Evolutionary conservation across 345 rosid genomes (phyloP), one percentile per base, ranked within the genome.

Genomic region (Moricandia moricandioides): DNA sequence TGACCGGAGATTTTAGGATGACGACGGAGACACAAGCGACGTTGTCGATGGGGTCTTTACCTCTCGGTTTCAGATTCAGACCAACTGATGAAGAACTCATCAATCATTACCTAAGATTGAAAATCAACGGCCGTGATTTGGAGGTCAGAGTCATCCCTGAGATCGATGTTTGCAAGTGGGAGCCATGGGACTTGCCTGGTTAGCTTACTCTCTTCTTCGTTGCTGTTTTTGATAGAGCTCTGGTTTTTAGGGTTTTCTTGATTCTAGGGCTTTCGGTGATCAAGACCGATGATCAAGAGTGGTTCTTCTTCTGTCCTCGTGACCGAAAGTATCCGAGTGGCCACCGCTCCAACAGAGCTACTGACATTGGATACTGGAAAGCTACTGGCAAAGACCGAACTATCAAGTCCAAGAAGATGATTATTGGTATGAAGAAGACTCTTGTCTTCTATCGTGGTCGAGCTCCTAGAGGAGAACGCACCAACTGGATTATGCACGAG

Each of bases 101-200:
- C 35, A 91, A 76, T 49, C 98, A 94, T 84, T 94, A 91, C 80
- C 88, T 94, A 4, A 76, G 91, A 69, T 78, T 78, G 70, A 91
- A 88, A 87, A 94, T 94, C 84, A 89, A 94, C 85, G 91, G 98
- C 58, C 91, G 87, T 67, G 75, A 86, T 82, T 85, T 88, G 34
- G 91, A 91, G 71, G 95, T 94, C 18, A 68, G 86, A 35, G 91
- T 94, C 34, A 86, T 94, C 60, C 89, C 86, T 16, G 98, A 91
- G 76, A 72, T 94, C 69, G 98, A 94, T 72, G 86, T 94, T 65
- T 94, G 98, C 88, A 91, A 87, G 82, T 85, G 90, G 88, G 97
- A 94, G 80, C 97, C 98, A 57, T 94, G 98, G 97, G 97, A 94
- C 82, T 85, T 94, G 64, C 96, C 98, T 62, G 88, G 96, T 62